Percentiles rank a stretch among this genome's conserved stretches.
phyloP scores from a whole-genome alignment of 352 stramenopile species.

The Phytopythium kandeliae region DNA sequence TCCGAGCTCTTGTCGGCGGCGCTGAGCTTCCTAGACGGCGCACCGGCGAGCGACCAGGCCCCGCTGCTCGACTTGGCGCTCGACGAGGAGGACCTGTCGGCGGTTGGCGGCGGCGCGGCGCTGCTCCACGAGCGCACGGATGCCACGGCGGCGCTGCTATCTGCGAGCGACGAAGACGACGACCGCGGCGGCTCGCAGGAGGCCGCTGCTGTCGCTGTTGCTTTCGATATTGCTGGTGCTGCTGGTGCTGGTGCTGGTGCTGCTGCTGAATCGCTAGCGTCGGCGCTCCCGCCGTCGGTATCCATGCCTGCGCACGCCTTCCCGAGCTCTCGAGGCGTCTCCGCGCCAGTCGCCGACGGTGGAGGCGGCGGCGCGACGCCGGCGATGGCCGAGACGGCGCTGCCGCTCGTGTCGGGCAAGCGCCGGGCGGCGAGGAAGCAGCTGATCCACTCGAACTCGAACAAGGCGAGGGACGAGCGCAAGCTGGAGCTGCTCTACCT shows the following conservation, averaged over 20 bases:
- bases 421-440: conserved; percentile 16
- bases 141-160: neutral
- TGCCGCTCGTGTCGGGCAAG: conserved; percentile 7
- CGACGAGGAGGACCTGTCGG: neutral
- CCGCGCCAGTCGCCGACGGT: no score
- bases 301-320: no score
- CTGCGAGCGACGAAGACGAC: neutral
- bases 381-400: conserved; percentile 1
- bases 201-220: neutral
- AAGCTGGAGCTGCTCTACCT: conserved; percentile 34
- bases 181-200: neutral
- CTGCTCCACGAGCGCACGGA: neutral
- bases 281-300: no score
- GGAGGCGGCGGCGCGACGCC: neutral
- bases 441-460: conserved; percentile 31
- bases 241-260: no score
- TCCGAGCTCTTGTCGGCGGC: conserved; percentile 20
- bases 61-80: conserved; percentile 3
- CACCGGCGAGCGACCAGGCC: neutral
- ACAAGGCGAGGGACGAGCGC: conserved; percentile 38
- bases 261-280: no score
- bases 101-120: neutral
- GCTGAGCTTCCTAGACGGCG: conserved; percentile 20
- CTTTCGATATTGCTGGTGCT: no score
- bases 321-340: no score